phyloP scores from a whole-genome alignment of 2,329 filamentous ascomycete species.

The Emericellopsis atlantica region DNA sequence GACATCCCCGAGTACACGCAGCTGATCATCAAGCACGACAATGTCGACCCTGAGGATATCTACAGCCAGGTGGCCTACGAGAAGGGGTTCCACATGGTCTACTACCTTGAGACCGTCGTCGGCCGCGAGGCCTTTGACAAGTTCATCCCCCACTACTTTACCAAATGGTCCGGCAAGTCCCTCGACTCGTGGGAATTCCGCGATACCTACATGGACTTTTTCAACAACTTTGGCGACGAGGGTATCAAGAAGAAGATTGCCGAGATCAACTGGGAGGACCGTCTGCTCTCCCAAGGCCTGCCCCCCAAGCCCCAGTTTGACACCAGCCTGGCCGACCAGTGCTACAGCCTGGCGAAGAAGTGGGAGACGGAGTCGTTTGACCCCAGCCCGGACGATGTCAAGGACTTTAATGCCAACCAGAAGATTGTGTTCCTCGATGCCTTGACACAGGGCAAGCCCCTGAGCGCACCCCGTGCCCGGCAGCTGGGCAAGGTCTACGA shows the following conservation, averaged over 20 bases:
- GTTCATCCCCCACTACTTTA: constrained; percentile 94
- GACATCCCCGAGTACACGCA: constrained; percentile 87
- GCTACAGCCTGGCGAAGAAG: constrained; percentile 69
- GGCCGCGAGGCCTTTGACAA: constrained; percentile 81
- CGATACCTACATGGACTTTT: constrained; percentile 75
- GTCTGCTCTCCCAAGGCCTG: constrained; percentile 79
- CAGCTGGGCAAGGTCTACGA: constrained; percentile 65
- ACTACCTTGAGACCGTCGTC: constrained; percentile 75
- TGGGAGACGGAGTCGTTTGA: constrained; percentile 60
- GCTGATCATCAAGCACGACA: constrained; percentile 74
- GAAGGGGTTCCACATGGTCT: constrained; percentile 92
- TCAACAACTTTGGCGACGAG: constrained; percentile 50
- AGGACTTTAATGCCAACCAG: constrained; percentile 72
- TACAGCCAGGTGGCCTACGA: constrained; percentile 92
- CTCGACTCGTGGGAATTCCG: constrained; percentile 94
- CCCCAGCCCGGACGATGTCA: constrained; percentile 57
- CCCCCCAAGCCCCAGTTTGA: constrained; percentile 88
- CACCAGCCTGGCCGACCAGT: constrained; percentile 73
- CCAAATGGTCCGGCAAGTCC: constrained; percentile 70
- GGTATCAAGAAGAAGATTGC: constrained; percentile 52
- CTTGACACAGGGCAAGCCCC: constrained; percentile 50
- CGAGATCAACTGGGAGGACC: constrained; percentile 76
- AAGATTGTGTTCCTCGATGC: constrained; percentile 81
- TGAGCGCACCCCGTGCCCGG: constrained; percentile 54
- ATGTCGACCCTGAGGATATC: constrained; percentile 87